Conservation (phyloP, 2,329 filamentous ascomycete species). For the Colletotrichum sp. region DNA sequence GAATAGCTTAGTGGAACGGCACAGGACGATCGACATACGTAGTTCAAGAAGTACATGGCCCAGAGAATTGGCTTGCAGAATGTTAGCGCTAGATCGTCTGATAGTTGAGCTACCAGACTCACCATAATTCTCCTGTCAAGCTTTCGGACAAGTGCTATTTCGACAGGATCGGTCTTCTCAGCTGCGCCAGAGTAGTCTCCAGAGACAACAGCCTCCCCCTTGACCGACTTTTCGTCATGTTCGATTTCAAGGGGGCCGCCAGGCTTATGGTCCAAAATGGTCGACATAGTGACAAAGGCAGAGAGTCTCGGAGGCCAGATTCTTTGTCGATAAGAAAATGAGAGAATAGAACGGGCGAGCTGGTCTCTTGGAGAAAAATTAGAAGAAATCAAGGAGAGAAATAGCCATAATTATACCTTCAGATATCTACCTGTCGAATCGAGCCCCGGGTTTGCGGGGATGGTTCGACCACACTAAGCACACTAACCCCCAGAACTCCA, state of each 20-base stretch:
- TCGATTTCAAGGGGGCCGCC: slow-evolving; percentile 1
- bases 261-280: not conserved
- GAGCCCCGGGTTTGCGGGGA: not conserved
- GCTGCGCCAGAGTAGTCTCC: slow-evolving; percentile 27
- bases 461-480: not conserved
- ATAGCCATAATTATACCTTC: not conserved
- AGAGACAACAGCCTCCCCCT: not conserved
- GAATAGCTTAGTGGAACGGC: not conserved
- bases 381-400: not conserved
- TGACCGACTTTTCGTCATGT: slow-evolving; percentile 5
- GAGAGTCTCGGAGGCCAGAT: not conserved
- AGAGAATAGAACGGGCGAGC: not conserved
- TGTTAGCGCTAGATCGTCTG: not conserved
- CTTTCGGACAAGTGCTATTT: slow-evolving; percentile 28
- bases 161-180: slow-evolving; percentile 24
- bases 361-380: not conserved
- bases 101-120: not conserved
- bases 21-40: not conserved
- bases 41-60: slow-evolving; percentile 27
- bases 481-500: not conserved
- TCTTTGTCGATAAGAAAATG: not conserved
- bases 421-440: not conserved
- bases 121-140: slow-evolving; percentile 29
- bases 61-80: slow-evolving; percentile 23
- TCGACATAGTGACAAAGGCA: not conserved